Percentiles rank a stretch among this genome's conserved stretches.
Conservation (phyloP, 371 early-diverging fungal genomes). For the Rhizomucor miehei region DNA sequence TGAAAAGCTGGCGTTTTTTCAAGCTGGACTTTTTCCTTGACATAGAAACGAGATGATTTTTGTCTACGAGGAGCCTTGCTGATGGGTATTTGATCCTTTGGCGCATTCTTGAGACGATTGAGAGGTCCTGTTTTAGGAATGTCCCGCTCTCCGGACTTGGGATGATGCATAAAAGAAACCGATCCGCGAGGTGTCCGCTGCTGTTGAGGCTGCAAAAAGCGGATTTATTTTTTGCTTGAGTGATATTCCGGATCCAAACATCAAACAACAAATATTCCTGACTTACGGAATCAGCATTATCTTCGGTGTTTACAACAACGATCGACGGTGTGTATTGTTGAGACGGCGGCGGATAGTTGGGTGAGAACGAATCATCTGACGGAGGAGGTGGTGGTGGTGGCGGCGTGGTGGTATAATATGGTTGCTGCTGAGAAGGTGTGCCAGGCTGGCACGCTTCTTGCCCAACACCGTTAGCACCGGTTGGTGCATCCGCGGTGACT, state of each 20-base stretch:
- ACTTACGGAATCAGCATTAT: slow-evolving; percentile 19
- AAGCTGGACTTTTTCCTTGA: slow-evolving; percentile 76
- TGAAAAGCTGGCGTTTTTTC: slow-evolving; percentile 76
- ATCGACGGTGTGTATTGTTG: slow-evolving; percentile 15
- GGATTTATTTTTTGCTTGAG: neutral
- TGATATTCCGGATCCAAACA: neutral
- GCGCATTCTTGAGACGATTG: slow-evolving; percentile 75
- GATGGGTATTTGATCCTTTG: slow-evolving; percentile 79
- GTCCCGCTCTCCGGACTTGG: slow-evolving; percentile 29
- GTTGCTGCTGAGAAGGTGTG: slow-evolving; percentile 2
- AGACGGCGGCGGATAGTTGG: slow-evolving; percentile 2
- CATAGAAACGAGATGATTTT: slow-evolving; percentile 84
- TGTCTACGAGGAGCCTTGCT: slow-evolving; percentile 83
- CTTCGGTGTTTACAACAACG: slow-evolving; percentile 22
- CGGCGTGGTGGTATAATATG: neutral
- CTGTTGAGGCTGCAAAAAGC: slow-evolving; percentile 6
- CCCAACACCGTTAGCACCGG: slow-evolving; percentile 1
- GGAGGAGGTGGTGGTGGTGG: slow-evolving; percentile 6
- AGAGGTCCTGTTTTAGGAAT: slow-evolving; percentile 75
- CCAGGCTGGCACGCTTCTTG: neutral
- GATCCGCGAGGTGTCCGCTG: slow-evolving; percentile 7
- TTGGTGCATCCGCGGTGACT: slow-evolving; percentile 8
- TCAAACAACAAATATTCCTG: neutral
- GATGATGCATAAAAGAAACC: slow-evolving; percentile 27
- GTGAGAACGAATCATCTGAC: neutral